Percentiles rank a stretch among this genome's conserved stretches.
Conservation (phyloP, 2,329 filamentous ascomycete species). For the Penicillium sp. region DNA sequence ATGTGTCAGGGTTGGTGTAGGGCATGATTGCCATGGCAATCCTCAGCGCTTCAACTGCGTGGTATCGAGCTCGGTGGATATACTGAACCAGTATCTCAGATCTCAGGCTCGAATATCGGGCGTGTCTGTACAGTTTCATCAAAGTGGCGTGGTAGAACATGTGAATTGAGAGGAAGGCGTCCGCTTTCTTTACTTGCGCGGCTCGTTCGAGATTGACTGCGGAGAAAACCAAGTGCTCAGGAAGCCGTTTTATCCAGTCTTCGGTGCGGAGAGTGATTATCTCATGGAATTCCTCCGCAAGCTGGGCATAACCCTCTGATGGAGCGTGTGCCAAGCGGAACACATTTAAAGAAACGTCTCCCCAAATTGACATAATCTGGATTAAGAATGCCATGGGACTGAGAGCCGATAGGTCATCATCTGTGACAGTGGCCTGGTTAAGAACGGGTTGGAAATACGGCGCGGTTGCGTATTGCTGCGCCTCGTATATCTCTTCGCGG, state of each 20-base stretch:
- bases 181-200: constrained; percentile 55
- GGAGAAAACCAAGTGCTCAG: constrained; percentile 56
- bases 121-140: constrained; percentile 66
- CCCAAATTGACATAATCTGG: constrained; percentile 66
- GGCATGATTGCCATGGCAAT: constrained; percentile 35
- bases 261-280: constrained; percentile 55
- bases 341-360: constrained; percentile 62
- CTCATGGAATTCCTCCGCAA: constrained; percentile 55
- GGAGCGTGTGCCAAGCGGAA: constrained; percentile 54
- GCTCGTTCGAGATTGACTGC: constrained; percentile 59
- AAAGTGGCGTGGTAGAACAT: constrained; percentile 65
- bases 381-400: constrained; percentile 63
- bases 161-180: constrained; percentile 65
- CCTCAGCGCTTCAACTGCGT: constrained; percentile 56
- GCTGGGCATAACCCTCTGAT: constrained; percentile 43
- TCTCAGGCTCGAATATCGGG: constrained; percentile 46
- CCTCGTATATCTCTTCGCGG: constrained; percentile 62
- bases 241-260: constrained; percentile 61
- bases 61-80: constrained; percentile 51
- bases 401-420: constrained; percentile 40
- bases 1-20: constrained; percentile 21
- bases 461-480: constrained; percentile 56
- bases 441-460: constrained; percentile 62
- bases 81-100: constrained; percentile 47
- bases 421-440: constrained; percentile 40